These are phyloP conservation scores for Dryas alaskensis DNA, from an alignment of 306 rosid species.

Conservation along the genomic window DNA sequence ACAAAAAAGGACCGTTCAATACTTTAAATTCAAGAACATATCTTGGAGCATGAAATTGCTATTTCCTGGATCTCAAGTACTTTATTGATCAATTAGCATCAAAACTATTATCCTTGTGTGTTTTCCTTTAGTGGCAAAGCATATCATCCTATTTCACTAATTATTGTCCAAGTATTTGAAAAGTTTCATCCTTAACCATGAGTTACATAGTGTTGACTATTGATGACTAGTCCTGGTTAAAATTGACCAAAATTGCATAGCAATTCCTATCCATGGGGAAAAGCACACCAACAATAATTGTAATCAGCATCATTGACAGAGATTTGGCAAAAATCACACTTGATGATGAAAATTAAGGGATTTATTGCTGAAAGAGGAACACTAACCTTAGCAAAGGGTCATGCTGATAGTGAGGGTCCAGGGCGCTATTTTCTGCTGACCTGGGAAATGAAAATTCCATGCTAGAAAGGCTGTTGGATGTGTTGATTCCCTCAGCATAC, in stretches of 20 bases:
- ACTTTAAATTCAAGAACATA: constrained; percentile 1
- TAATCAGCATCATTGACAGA: constrained; percentile 6
- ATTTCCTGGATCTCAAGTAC: background rate
- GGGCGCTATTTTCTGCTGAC: constrained; percentile 29
- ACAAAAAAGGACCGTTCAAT: background rate
- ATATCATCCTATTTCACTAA: constrained; percentile 1
- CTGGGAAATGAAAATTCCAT: constrained; percentile 60
- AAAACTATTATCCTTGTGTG: background rate
- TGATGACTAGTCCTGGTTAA: background rate
- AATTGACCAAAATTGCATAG: background rate
- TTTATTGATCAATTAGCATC: background rate
- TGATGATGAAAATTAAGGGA: background rate
- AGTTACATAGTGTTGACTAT: background rate
- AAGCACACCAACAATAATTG: background rate
- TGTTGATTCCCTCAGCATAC: constrained; percentile 69
- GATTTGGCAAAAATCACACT: background rate
- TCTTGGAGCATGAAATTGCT: background rate
- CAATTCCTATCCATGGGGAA: background rate
- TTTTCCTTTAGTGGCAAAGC: background rate
- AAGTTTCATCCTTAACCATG: constrained; percentile 2
- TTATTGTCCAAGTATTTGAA: background rate
- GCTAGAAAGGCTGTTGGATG: constrained; percentile 50
- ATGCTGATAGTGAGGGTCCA: constrained; percentile 37
- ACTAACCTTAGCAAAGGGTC: constrained; percentile 52
- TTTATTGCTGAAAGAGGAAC: background rate